These are phyloP conservation scores for Bruguiera hainesii DNA, from an alignment of 441 rosid species.

Conservation along the genomic window DNA sequence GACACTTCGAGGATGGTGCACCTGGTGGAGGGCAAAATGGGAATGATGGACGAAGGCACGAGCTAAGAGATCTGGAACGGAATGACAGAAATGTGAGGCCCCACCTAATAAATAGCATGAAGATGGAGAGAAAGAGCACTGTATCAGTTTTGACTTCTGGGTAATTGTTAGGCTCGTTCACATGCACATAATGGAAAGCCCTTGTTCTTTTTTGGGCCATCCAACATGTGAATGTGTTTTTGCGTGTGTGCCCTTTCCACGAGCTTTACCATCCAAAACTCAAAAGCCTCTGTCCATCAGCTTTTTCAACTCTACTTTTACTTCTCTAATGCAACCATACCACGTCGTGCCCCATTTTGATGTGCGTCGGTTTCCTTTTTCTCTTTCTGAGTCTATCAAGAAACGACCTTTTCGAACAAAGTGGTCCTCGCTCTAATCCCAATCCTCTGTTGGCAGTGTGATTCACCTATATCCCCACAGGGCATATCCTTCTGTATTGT, in stretches of 20 bases:
- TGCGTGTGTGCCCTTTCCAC: slow-evolving; percentile 20
- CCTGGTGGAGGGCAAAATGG: too few relatives aligned
- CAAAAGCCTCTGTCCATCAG: background rate
- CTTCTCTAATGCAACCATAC: slow-evolving; percentile 30
- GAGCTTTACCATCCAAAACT: slow-evolving; percentile 19
- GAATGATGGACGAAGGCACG: too few relatives aligned
- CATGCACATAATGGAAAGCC: slow-evolving; percentile 30
- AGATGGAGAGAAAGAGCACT: too few relatives aligned
- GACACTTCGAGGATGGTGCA: too few relatives aligned
- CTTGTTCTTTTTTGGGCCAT: background rate
- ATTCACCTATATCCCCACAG: too few relatives aligned
- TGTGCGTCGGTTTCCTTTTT: background rate
- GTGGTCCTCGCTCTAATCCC: background rate
- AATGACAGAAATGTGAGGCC: too few relatives aligned
- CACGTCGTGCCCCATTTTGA: slow-evolving; percentile 16
- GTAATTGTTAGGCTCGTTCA: slow-evolving; percentile 34
- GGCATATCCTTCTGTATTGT: too few relatives aligned
- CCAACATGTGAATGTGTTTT: background rate
- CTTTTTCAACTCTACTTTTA: slow-evolving; percentile 27
- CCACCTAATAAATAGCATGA: too few relatives aligned
- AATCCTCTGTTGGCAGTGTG: too few relatives aligned
- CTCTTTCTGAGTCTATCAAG: background rate
- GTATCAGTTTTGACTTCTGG: slow-evolving; percentile 14
- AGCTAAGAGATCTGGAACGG: too few relatives aligned
- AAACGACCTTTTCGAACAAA: background rate